phyloP scores from a whole-genome alignment of 208 protist species.

The Crithidia mellificae region DNA sequence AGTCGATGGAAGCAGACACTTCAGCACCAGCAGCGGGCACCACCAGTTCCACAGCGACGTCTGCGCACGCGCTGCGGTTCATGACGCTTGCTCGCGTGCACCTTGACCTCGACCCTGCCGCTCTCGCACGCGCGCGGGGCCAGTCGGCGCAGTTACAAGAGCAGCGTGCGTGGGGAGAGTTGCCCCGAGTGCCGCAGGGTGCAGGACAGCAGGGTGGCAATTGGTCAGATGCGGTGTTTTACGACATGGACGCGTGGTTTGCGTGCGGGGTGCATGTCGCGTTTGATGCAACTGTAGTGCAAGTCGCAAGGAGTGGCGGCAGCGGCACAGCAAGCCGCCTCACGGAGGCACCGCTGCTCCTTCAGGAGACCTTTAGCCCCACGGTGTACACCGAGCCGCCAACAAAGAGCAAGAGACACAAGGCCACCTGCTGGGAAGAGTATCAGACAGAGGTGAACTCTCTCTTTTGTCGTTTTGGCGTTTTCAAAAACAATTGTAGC shows the following conservation, averaged over 20 bases:
- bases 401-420: neutral
- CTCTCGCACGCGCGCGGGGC: neutral
- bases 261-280: neutral
- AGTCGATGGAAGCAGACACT: no score
- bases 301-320: neutral
- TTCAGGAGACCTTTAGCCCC: constrained; percentile 1
- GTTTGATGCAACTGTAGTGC: neutral
- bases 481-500: no score
- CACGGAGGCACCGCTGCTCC: neutral
- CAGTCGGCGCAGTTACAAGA: neutral
- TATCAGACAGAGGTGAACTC: neutral
- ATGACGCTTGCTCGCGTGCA: constrained; percentile 9
- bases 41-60: no score
- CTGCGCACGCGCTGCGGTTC: no score
- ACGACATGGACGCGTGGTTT: constrained; percentile 25
- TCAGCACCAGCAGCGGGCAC: neutral
- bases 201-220: neutral
- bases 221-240: neutral
- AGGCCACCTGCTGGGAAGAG: constrained; percentile 11
- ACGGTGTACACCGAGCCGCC: neutral
- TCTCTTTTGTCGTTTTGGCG: neutral
- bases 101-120: neutral
- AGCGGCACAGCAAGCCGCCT: no score
- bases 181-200: neutral
- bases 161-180: constrained; percentile 3